These are phyloP conservation scores for Camptophora hylomeconis DNA, from an alignment of 2,329 filamentous ascomycete species.

Conservation along the genomic window DNA sequence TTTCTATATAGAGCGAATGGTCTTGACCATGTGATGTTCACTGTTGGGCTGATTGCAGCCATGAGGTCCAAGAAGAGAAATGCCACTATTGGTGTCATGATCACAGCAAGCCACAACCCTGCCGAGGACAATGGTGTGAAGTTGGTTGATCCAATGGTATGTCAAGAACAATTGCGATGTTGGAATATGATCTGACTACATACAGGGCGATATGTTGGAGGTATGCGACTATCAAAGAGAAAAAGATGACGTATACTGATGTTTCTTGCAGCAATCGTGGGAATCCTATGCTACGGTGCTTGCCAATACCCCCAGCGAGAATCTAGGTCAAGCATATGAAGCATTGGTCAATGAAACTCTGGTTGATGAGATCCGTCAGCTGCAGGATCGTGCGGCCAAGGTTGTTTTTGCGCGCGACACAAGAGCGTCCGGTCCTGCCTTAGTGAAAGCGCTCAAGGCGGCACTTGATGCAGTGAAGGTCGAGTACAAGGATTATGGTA, in stretches of 20 bases:
- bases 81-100: slow-evolving; percentile 92
- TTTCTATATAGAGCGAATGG: slow-evolving; percentile 57
- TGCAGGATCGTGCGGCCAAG: slow-evolving; percentile 50
- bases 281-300: slow-evolving; percentile 77
- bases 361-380: slow-evolving; percentile 42
- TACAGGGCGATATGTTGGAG: slow-evolving; percentile 6
- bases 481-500: slow-evolving; percentile 71
- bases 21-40: slow-evolving; percentile 56
- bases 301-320: slow-evolving; percentile 68
- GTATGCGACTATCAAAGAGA: slow-evolving; percentile 1
- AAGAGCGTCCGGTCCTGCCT: slow-evolving; percentile 73
- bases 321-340: slow-evolving; percentile 65
- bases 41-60: slow-evolving; percentile 77
- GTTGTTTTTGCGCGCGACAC: slow-evolving; percentile 90
- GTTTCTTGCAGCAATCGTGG: slow-evolving; percentile 60
- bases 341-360: slow-evolving; percentile 62
- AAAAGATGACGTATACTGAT: slow-evolving; percentile 4
- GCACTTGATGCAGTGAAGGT: slow-evolving; percentile 64
- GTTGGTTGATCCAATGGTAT: slow-evolving; percentile 81
- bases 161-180: slow-evolving; percentile 9
- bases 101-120: slow-evolving; percentile 87
- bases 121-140: slow-evolving; percentile 86
- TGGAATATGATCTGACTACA: slow-evolving; percentile 1
- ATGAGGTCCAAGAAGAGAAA: slow-evolving; percentile 81
- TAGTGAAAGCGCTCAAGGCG: slow-evolving; percentile 66